A percentile compares a stretch with the other conserved stretches of the same genome.
phyloP scores from a whole-genome alignment of 2,329 filamentous ascomycete genomes.

The Aureobasidium leucospermi region DNA sequence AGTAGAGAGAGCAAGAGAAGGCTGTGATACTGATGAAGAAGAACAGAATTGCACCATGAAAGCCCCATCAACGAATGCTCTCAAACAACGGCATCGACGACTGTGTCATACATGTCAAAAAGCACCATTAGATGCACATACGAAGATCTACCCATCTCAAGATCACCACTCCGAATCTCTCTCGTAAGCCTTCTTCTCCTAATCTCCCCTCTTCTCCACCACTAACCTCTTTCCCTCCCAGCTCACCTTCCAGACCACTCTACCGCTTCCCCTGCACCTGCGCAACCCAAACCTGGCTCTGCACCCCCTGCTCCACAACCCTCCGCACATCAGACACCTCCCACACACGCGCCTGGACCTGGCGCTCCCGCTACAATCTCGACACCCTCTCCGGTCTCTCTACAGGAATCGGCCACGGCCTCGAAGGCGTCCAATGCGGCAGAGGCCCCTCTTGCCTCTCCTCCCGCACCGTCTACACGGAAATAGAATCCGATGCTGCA shows the following conservation, averaged over 20 bases:
- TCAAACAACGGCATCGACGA: constrained; percentile 71
- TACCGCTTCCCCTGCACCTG: constrained; percentile 51
- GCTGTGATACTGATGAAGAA: not conserved
- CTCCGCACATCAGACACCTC: constrained; percentile 54
- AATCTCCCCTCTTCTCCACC: no score
- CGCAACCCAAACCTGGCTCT: constrained; percentile 67
- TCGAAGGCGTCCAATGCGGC: constrained; percentile 82
- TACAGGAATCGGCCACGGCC: constrained; percentile 80
- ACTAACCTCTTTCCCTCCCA: not conserved
- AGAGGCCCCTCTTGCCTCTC: constrained; percentile 70
- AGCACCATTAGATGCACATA: constrained; percentile 51
- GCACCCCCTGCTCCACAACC: constrained; percentile 70
- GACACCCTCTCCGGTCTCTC: constrained; percentile 66
- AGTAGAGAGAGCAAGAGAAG: not conserved
- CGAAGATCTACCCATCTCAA: not conserved
- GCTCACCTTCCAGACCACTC: not conserved
- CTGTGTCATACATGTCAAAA: constrained; percentile 70
- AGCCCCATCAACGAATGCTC: constrained; percentile 58
- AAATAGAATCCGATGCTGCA: constrained; percentile 66
- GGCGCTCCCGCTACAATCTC: constrained; percentile 74
- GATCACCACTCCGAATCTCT: not conserved
- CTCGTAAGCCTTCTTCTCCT: no score
- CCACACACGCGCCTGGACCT: constrained; percentile 70
- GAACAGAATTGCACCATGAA: constrained; percentile 83
- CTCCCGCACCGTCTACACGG: constrained; percentile 68